Evolutionary conservation across 331 rosid species (phyloP).

Genomic region (Ulmus americana): DNA sequence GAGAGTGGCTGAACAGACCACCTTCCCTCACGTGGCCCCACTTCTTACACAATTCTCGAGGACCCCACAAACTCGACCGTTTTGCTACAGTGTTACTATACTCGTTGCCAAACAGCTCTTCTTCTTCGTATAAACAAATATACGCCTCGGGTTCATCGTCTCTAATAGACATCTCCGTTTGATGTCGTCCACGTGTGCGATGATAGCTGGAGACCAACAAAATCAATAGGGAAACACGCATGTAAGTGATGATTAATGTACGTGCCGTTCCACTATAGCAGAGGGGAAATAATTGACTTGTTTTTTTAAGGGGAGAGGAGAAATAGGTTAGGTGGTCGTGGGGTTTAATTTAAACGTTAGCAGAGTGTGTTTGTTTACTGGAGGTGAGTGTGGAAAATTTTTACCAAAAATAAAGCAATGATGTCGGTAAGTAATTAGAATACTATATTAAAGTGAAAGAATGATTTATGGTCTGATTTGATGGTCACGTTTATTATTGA

Average conservation of each 20-base stretch:
- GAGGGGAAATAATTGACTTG: too few species aligned
- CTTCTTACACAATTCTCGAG: background rate
- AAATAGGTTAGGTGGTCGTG: background rate
- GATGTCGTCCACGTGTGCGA: background rate
- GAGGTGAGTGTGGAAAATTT: background rate
- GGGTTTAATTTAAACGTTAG: background rate
- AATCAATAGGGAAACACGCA: too few species aligned
- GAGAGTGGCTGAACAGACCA: conserved; percentile 3
- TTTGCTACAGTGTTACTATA: background rate
- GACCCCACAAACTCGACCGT: conserved; percentile 37
- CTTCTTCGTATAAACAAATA: background rate
- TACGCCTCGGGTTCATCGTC: background rate
- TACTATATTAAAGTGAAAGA: background rate
- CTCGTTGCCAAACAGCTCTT: background rate
- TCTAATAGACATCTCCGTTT: background rate
- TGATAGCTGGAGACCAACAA: background rate
- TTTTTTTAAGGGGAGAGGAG: background rate
- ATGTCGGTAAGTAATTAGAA: background rate
- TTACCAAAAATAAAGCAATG: background rate
- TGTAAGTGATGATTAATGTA: too few species aligned
- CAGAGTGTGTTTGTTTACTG: background rate
- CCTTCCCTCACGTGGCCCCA: conserved; percentile 1
- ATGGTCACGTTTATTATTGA: background rate
- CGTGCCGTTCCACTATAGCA: too few species aligned
- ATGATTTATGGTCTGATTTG: background rate